phyloP scores from a whole-genome alignment of 257 asterid genomes.

The Mentha longifolia region DNA sequence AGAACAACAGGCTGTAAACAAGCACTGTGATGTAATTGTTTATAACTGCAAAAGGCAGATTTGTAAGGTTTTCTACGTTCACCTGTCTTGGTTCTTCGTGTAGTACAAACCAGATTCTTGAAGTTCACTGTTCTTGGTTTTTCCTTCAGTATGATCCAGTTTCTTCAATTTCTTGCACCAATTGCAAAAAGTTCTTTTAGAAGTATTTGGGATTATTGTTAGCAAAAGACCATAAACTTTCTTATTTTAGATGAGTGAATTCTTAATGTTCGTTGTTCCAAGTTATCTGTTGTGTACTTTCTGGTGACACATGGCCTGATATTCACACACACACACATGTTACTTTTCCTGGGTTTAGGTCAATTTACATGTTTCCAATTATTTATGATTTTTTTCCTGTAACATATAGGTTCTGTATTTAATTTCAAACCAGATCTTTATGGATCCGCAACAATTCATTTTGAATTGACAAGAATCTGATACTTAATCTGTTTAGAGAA shows the following conservation, averaged over 20 bases:
- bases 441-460: conserved; percentile 13
- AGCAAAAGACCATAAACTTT: background rate
- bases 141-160: conserved; percentile 17
- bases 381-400: conserved; percentile 7
- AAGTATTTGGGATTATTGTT: background rate
- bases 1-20: conserved; percentile 10
- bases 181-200: conserved; percentile 10
- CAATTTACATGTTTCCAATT: background rate
- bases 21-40: conserved; percentile 18
- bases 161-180: conserved; percentile 26
- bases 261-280: background rate
- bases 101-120: conserved; percentile 21
- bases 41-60: conserved; percentile 13
- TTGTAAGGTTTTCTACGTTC: background rate
- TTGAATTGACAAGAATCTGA: conserved; percentile 8
- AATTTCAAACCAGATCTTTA: conserved; percentile 9
- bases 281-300: background rate
- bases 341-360: background rate
- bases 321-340: background rate
- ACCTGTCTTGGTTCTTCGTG: conserved; percentile 14
- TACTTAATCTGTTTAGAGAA: conserved; percentile 3
- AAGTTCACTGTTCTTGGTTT: conserved; percentile 16
- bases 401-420: background rate
- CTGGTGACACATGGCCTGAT: background rate
- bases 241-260: background rate